Evolutionary conservation across 257 asterid species (phyloP).

Genomic region (Fraxinus excelsior): DNA sequence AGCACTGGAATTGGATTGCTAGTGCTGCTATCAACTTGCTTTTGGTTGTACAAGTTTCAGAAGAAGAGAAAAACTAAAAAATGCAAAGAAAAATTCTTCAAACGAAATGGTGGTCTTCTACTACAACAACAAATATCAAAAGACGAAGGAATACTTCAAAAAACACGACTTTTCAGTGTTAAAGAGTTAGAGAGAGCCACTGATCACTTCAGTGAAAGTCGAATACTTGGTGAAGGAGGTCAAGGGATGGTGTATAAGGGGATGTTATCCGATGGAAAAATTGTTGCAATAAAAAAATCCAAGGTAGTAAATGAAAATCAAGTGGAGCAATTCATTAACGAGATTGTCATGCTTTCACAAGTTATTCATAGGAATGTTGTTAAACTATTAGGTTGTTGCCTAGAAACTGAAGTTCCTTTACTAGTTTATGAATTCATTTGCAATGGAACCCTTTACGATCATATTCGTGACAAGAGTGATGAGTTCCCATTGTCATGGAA

Average conservation of each 20-base stretch:
- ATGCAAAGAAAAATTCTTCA: background rate
- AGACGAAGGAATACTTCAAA: background rate
- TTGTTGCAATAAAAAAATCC: background rate
- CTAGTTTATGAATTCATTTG: background rate
- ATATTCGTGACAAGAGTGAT: background rate
- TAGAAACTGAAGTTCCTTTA: background rate
- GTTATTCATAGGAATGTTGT: background rate
- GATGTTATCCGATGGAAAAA: background rate
- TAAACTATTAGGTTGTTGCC: background rate
- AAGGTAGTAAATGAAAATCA: background rate
- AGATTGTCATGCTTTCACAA: background rate
- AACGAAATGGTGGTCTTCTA: background rate
- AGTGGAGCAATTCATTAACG: background rate
- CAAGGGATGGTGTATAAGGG: background rate
- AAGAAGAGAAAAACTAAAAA: background rate
- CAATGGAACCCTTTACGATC: background rate
- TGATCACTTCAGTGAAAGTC: background rate
- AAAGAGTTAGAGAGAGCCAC: background rate
- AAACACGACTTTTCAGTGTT: background rate
- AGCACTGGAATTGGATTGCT: background rate
- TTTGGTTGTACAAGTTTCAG: background rate
- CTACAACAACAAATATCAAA: background rate
- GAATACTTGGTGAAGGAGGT: background rate
- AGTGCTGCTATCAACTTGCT: background rate
- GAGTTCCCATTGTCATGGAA: background rate